Evolutionary conservation across 441 rosid species (phyloP).

Genomic region (Pelargonium citronellum): DNA sequence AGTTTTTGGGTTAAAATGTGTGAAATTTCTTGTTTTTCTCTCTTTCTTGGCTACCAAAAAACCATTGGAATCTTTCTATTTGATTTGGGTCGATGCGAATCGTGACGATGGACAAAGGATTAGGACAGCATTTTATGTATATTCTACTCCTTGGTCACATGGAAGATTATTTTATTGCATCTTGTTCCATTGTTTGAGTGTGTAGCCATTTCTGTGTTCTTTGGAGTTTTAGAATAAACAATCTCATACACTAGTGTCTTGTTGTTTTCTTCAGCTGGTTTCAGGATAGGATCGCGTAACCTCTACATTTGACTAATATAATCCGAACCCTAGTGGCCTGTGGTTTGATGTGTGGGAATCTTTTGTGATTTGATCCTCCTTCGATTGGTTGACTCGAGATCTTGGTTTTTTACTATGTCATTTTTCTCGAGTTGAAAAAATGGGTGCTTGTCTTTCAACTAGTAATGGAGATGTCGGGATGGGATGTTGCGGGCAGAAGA

Average conservation of each 20-base stretch:
- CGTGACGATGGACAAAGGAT: conserved; percentile 32
- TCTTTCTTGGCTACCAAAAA: neutral
- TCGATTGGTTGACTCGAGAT: conserved; percentile 36
- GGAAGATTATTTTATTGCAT: conserved; percentile 36
- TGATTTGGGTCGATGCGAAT: conserved; percentile 30
- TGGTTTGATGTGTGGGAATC: conserved; percentile 37
- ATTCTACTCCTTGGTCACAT: conserved; percentile 56
- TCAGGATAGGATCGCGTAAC: conserved; percentile 28
- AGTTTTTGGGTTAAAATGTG: too few relatives aligned
- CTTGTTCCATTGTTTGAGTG: conserved; percentile 28
- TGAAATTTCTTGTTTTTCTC: conserved; percentile 16
- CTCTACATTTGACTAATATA: conserved; percentile 34
- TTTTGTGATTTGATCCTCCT: conserved; percentile 29
- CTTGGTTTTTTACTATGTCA: conserved; percentile 28
- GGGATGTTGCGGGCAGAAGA: conserved; percentile 55
- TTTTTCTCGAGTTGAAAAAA: conserved; percentile 36
- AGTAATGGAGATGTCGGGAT: conserved; percentile 69
- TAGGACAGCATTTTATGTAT: conserved; percentile 42
- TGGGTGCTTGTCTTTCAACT: conserved; percentile 93
- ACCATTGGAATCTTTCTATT: conserved; percentile 7
- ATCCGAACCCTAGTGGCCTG: conserved; percentile 34
- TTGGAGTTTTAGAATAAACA: conserved; percentile 31
- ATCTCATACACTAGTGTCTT: conserved; percentile 30
- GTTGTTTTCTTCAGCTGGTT: conserved; percentile 48
- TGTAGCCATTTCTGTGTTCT: conserved; percentile 30